These are phyloP conservation scores for Tulasnella sp. DNA, from an alignment of 768 basidiomycete genomes.

Conservation along the genomic window DNA sequence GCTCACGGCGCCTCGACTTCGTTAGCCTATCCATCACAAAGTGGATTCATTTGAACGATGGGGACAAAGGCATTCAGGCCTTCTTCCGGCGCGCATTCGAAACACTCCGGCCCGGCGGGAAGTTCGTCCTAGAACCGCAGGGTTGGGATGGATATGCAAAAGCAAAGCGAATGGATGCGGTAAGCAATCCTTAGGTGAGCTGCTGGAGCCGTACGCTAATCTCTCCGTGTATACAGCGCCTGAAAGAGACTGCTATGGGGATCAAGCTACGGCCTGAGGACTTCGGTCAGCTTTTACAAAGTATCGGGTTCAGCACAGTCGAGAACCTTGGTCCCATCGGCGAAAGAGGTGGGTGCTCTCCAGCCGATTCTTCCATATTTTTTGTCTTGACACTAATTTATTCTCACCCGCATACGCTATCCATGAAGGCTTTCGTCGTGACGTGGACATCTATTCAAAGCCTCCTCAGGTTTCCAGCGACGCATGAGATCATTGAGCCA, in stretches of 20 bases:
- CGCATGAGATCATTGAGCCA: neutral
- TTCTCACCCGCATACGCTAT: too few species aligned
- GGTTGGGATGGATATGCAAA: slow-evolving; percentile 76
- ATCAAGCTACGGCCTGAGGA: slow-evolving; percentile 37
- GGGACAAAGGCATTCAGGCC: slow-evolving; percentile 54
- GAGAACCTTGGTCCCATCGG: neutral
- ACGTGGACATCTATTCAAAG: neutral
- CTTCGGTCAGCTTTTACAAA: neutral
- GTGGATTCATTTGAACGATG: slow-evolving; percentile 81
- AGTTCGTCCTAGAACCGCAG: slow-evolving; percentile 73
- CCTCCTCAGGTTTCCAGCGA: neutral
- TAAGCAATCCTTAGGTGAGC: slow-evolving; percentile 22
- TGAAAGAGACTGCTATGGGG: slow-evolving; percentile 48
- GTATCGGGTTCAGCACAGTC: neutral
- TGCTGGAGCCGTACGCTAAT: neutral
- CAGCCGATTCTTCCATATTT: too few species aligned
- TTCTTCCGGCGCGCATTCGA: slow-evolving; percentile 57
- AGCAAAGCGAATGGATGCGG: slow-evolving; percentile 56
- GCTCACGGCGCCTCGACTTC: too few species aligned
- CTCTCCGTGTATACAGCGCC: slow-evolving; percentile 26
- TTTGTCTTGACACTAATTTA: neutral
- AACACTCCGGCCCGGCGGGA: slow-evolving; percentile 45
- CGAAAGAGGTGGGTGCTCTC: neutral
- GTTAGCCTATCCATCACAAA: slow-evolving; percentile 79
- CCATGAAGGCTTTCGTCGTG: neutral